A percentile compares a stretch with the other conserved stretches of the same genome.
Evolutionary conservation across 1,139 yeast species (phyloP).

Genomic region (Yamadazyma mexicana): DNA sequence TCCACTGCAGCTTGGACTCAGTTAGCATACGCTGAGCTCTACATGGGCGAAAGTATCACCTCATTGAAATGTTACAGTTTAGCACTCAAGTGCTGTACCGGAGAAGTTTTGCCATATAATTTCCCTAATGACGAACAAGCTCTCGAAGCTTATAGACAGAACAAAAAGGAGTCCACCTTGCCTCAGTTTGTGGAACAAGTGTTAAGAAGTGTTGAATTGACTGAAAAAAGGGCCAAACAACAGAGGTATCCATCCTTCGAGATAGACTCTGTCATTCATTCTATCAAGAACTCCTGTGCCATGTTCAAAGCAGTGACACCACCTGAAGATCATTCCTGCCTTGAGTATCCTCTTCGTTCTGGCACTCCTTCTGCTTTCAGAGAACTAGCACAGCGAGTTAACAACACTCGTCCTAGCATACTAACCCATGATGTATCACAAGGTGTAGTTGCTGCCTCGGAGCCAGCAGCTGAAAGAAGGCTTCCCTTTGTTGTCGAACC

Average conservation of each 20-base stretch:
- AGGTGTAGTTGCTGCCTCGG: conserved; percentile 31
- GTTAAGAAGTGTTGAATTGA: conserved; percentile 35
- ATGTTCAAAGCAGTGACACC: conserved; percentile 17
- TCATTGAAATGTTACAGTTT: conserved; percentile 36
- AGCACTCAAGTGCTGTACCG: conserved; percentile 32
- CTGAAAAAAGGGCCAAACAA: conserved; percentile 43
- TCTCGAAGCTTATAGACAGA: conserved; percentile 21
- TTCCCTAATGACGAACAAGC: conserved; percentile 19
- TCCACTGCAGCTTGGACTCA: conserved; percentile 50
- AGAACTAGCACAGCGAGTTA: conserved; percentile 32
- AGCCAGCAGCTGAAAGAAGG: conserved; percentile 6
- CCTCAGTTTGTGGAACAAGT: conserved; percentile 44
- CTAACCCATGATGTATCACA: conserved; percentile 43
- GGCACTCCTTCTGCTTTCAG: conserved; percentile 28
- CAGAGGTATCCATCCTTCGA: conserved; percentile 27
- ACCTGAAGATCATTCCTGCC: conserved; percentile 30
- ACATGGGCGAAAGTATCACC: conserved; percentile 38
- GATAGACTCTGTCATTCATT: conserved; percentile 24
- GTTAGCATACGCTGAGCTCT: conserved; percentile 45
- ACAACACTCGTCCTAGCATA: conserved; percentile 35
- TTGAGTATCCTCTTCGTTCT: conserved; percentile 27
- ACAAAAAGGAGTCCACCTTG: conserved; percentile 25
- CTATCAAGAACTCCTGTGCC: conserved; percentile 30
- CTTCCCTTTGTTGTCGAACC: conserved; percentile 7
- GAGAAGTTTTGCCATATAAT: conserved; percentile 31